Evolutionary conservation across 495 filamentous ascomycete species (phyloP).

Genomic region (Cetradonia linearis): DNA sequence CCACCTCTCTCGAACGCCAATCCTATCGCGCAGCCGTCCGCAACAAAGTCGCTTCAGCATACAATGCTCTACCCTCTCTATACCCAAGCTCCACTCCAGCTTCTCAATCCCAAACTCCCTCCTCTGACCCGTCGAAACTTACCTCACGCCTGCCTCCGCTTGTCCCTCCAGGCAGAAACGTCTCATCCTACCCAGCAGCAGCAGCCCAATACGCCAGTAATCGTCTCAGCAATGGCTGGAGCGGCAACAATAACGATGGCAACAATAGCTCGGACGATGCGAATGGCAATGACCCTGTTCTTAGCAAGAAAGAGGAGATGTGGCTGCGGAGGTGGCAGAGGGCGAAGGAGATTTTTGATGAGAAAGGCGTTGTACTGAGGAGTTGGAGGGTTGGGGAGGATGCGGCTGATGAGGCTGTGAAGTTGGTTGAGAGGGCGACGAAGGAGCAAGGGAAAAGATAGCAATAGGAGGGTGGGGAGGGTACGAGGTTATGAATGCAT

Average conservation of each 20-base stretch:
- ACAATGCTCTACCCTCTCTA: slow-evolving; percentile 38
- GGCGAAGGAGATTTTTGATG: slow-evolving; percentile 59
- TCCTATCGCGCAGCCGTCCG: slow-evolving; percentile 30
- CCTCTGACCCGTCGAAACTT: slow-evolving; percentile 19
- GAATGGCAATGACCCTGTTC: slow-evolving; percentile 9
- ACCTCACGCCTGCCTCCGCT: slow-evolving; percentile 29
- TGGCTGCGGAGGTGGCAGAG: slow-evolving; percentile 72
- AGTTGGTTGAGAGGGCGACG: slow-evolving; percentile 40
- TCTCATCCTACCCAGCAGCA: slow-evolving; percentile 35
- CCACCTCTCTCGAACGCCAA: slow-evolving; percentile 27
- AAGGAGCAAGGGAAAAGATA: slow-evolving; percentile 22
- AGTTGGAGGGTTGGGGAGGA: slow-evolving; percentile 84
- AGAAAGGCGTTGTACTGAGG: slow-evolving; percentile 60
- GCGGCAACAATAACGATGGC: slow-evolving; percentile 20
- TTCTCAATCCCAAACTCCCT: slow-evolving; percentile 15
- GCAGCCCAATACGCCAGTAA: slow-evolving; percentile 35
- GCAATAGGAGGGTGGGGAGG: not conserved
- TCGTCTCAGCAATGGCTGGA: slow-evolving; percentile 23
- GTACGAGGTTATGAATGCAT: slow-evolving; percentile 1
- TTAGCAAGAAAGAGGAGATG: slow-evolving; percentile 71
- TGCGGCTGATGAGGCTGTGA: slow-evolving; percentile 48
- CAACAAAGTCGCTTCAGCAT: slow-evolving; percentile 35
- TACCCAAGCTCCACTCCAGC: slow-evolving; percentile 16
- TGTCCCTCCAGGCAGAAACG: slow-evolving; percentile 23
- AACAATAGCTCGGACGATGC: slow-evolving; percentile 17